phyloP scores from a whole-genome alignment of 768 basidiomycete species.

The Boletus speciosus region DNA sequence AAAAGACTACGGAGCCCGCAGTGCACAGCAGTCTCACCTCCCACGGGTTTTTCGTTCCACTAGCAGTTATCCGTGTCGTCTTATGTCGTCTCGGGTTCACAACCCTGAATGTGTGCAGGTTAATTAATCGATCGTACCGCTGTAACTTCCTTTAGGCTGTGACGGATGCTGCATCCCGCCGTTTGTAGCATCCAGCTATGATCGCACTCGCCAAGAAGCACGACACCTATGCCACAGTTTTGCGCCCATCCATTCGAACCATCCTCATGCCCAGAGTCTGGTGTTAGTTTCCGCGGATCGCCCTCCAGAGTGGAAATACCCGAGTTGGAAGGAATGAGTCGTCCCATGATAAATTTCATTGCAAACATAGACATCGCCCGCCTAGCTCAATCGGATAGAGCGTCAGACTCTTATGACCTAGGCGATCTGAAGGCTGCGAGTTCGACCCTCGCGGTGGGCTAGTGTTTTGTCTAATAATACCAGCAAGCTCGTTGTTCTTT shows the following conservation, averaged over 20 bases:
- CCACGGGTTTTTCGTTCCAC: not conserved
- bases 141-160: constrained; percentile 15
- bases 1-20: not conserved
- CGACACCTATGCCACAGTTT: constrained; percentile 20
- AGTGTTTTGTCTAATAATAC: constrained; percentile 21
- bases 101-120: constrained; percentile 11
- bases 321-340: not conserved
- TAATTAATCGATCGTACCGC: constrained; percentile 21
- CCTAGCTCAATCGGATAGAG: constrained; percentile 69
- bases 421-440: constrained; percentile 59
- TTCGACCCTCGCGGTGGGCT: constrained; percentile 65
- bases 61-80: not conserved
- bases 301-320: not conserved
- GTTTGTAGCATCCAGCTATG: constrained; percentile 1
- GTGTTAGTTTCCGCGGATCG: not conserved
- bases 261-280: not conserved
- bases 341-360: too few species aligned
- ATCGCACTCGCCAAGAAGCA: constrained; percentile 9
- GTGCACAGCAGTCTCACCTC: not conserved
- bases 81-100: constrained; percentile 5
- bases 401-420: constrained; percentile 57
- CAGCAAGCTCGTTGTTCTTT: not conserved
- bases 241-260: constrained; percentile 19
- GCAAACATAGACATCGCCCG: constrained; percentile 32
- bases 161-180: constrained; percentile 11